A percentile compares a stretch with the other conserved stretches of the same genome.
Evolutionary conservation across 2,329 filamentous ascomycete species (phyloP).

Genomic region (Xylaria sp.): DNA sequence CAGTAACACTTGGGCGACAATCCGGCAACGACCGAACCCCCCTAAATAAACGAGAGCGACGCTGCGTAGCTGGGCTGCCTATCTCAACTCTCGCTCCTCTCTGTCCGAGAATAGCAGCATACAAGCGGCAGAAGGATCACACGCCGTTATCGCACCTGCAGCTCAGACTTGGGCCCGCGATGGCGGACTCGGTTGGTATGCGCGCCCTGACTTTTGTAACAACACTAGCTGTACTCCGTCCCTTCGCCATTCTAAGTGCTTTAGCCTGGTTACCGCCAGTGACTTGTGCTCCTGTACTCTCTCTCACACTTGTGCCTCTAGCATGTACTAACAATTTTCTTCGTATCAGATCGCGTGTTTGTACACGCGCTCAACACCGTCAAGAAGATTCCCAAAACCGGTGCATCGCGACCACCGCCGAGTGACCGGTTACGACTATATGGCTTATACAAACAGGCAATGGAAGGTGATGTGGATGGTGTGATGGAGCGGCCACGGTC

Average conservation of each 20-base stretch:
- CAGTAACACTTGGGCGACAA: slow-evolving; percentile 22
- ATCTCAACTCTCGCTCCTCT: background rate
- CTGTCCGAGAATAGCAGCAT: background rate
- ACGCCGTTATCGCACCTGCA: slow-evolving; percentile 27
- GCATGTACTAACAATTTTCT: slow-evolving; percentile 23
- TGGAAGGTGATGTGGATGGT: slow-evolving; percentile 96
- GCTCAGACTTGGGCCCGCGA: slow-evolving; percentile 45
- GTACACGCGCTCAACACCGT: slow-evolving; percentile 99
- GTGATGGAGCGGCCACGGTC: slow-evolving; percentile 85
- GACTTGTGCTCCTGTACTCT: background rate
- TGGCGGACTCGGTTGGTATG: slow-evolving; percentile 66
- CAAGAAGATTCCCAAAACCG: slow-evolving; percentile 95
- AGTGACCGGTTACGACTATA: slow-evolving; percentile 90
- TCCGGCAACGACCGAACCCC: slow-evolving; percentile 19
- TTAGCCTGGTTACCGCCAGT: background rate
- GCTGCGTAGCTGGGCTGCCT: slow-evolving; percentile 1
- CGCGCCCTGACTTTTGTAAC: slow-evolving; percentile 3
- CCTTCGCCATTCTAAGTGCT: background rate
- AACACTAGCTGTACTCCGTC: background rate
- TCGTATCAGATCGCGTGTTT: slow-evolving; percentile 86
- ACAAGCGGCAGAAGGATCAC: slow-evolving; percentile 7
- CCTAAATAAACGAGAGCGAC: background rate
- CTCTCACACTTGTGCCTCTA: background rate
- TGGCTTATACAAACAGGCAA: slow-evolving; percentile 98
- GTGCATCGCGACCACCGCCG: slow-evolving; percentile 87